These are phyloP conservation scores for Onygena corvina DNA, from an alignment of 2,329 filamentous ascomycete species.

Conservation along the genomic window DNA sequence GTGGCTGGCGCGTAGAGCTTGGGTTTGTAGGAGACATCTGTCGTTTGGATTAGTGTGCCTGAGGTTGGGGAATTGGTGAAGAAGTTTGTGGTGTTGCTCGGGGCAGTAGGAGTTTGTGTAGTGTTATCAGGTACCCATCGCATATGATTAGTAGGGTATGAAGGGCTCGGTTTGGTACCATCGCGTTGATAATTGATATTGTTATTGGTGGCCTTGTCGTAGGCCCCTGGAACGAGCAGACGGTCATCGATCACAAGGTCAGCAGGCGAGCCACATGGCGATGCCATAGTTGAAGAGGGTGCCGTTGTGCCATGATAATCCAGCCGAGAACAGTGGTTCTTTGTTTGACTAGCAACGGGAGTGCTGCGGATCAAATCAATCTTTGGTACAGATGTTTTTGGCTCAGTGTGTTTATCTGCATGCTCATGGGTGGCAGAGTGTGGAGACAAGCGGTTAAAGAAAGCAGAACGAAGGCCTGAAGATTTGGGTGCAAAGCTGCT, in stretches of 20 bases:
- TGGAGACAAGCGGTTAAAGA: constrained; percentile 25
- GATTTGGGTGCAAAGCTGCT: constrained; percentile 27
- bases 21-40: neutral
- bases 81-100: neutral
- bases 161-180: neutral
- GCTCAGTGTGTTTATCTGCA: neutral
- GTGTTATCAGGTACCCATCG: too few species aligned
- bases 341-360: neutral
- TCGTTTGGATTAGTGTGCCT: neutral
- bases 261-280: constrained; percentile 1
- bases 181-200: neutral
- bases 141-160: neutral
- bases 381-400: neutral
- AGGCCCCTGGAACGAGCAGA: neutral
- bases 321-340: neutral
- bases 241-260: constrained; percentile 2
- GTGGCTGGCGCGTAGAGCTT: neutral
- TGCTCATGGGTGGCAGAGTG: constrained; percentile 18
- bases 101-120: neutral
- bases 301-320: neutral
- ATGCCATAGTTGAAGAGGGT: neutral
- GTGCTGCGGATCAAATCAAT: neutral
- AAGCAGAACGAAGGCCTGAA: constrained; percentile 28
- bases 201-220: neutral
- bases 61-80: neutral